These are phyloP conservation scores for Delphinella strobiligena DNA, from an alignment of 2,329 filamentous ascomycete species.

Conservation along the genomic window DNA sequence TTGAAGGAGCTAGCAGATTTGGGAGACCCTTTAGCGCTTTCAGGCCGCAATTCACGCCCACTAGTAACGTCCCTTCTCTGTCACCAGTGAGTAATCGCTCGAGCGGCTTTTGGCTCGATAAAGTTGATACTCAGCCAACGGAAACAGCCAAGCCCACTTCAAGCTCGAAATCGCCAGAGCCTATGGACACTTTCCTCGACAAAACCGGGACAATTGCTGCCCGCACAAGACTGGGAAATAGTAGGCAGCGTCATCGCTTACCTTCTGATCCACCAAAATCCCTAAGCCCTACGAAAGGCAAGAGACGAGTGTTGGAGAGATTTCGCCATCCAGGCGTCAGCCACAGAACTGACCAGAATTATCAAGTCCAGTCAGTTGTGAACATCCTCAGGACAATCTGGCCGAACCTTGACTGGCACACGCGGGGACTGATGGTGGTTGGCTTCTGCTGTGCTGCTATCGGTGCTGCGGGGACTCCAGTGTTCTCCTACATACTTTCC, in stretches of 20 bases:
- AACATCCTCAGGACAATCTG: constrained; percentile 59
- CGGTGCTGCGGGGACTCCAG: constrained; percentile 56
- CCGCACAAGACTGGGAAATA: constrained; percentile 3
- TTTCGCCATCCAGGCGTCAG: background rate
- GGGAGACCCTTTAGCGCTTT: constrained; percentile 1
- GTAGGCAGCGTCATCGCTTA: constrained; percentile 5
- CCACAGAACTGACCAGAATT: background rate
- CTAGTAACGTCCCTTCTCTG: no score
- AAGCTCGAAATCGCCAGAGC: constrained; percentile 4
- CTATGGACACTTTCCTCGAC: constrained; percentile 13
- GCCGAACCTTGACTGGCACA: constrained; percentile 44
- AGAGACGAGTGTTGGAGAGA: background rate
- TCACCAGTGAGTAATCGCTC: no score
- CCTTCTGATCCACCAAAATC: background rate
- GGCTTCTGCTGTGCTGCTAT: constrained; percentile 51
- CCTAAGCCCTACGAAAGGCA: background rate
- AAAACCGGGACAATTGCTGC: constrained; percentile 12
- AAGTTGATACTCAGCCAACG: no score
- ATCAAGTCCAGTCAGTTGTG: constrained; percentile 21
- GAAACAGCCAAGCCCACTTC: no score
- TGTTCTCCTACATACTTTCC: constrained; percentile 66
- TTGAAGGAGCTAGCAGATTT: constrained; percentile 3
- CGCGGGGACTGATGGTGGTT: constrained; percentile 44
- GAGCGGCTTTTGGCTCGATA: no score
- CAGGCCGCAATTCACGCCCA: no score